These are phyloP conservation scores for Trichoderma sp. DNA, from an alignment of 2,329 filamentous ascomycete genomes.

Conservation along the genomic window DNA sequence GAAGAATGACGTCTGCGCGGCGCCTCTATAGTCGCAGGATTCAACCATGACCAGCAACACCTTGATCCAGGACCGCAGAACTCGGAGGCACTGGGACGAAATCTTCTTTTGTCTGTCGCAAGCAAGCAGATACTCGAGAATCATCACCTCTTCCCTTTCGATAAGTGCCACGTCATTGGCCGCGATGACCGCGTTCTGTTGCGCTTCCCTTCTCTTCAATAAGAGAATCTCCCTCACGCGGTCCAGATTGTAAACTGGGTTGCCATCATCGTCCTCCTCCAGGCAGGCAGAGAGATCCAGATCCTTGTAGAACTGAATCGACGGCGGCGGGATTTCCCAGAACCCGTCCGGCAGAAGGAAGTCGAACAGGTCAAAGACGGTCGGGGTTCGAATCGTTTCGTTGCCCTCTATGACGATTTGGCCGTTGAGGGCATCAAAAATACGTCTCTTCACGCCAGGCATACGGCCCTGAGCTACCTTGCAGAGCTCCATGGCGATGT, in stretches of 20 bases:
- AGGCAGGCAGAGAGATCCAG: constrained; percentile 69
- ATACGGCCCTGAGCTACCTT: constrained; percentile 70
- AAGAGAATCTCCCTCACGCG: constrained; percentile 74
- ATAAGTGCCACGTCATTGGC: constrained; percentile 54
- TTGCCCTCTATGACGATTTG: constrained; percentile 68
- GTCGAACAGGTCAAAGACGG: constrained; percentile 90
- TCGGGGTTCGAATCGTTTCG: constrained; percentile 67
- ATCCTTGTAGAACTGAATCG: constrained; percentile 62
- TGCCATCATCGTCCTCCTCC: constrained; percentile 60
- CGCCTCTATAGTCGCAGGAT: constrained; percentile 75
- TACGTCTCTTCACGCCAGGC: constrained; percentile 68
- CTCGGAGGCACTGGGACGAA: constrained; percentile 59
- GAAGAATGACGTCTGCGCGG: constrained; percentile 74
- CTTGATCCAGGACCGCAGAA: constrained; percentile 82
- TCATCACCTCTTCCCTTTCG: constrained; percentile 60
- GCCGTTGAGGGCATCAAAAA: constrained; percentile 76
- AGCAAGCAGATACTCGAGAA: constrained; percentile 63
- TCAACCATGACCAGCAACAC: constrained; percentile 82
- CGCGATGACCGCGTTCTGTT: constrained; percentile 51
- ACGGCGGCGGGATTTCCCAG: constrained; percentile 56
- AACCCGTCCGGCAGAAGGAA: constrained; percentile 65
- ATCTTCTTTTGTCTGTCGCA: constrained; percentile 66
- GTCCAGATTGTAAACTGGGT: constrained; percentile 66
- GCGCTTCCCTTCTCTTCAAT: constrained; percentile 66
- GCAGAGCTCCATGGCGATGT: constrained; percentile 82